Evolutionary conservation across 306 rosid species (phyloP), one percentile per base, ranked within the genome.

Genomic region (Cyclanthera cordifolia): DNA sequence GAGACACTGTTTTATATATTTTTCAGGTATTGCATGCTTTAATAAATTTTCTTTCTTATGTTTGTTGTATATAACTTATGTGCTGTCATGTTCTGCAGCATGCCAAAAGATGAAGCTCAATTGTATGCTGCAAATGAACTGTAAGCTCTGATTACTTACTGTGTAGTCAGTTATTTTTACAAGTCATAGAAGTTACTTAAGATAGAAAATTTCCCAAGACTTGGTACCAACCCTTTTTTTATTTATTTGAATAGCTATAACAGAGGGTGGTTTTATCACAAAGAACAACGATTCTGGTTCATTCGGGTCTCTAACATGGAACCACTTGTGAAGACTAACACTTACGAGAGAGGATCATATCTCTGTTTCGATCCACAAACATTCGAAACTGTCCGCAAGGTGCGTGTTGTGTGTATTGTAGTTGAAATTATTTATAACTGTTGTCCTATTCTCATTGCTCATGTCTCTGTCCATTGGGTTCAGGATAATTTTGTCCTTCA

Each of bases 71-170:
- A 19, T 19, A 49, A 63, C 4, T 3, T 53, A 50, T 23, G 30
- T 58, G 27, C 59, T n/a, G 11, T 74, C 20, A 21, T 73, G 24
- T 21, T 75, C 54, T 83, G 79, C 88, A 94, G 99, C 76, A 88
- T 94, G 96, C 99, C 99, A 27, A 90, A 85, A 76, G 99, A 94
- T 54, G 96, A 88, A 79, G 96, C 95, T n/a, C 99, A 94, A 74
- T 48, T 88, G 75, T 84, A 79, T 72, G 97, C 97, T 23, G 86
- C 96, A 25, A 78, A 85, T 74, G 99, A 94, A 76, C 96, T 90
- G 99, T 94, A 94, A 55, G 97, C 70, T 56, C 46, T 53, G 43
- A 6, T 46, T 25, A 13, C 54, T 11, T 51, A 14, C 20, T 5
- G 3, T 70, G 52, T 19, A 45, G 53, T 34, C 74, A 20, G 50